A percentile compares a stretch with the other conserved stretches of the same genome.
Evolutionary conservation across 78 protist genomes (phyloP).

Genomic region (Creolimax fragrantissima): DNA sequence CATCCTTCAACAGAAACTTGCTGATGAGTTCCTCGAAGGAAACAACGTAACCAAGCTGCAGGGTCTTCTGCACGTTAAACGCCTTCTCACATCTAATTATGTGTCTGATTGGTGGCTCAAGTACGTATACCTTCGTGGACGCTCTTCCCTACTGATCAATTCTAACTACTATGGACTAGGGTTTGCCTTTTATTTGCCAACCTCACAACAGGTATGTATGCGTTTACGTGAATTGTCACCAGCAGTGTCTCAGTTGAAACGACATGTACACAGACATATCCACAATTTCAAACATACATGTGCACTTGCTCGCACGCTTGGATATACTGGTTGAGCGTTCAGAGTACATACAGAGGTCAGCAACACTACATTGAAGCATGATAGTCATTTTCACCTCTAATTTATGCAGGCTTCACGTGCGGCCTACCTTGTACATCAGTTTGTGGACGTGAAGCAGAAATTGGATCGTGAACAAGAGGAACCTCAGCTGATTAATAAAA

Average conservation of each 20-base stretch:
- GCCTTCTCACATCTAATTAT: neutral
- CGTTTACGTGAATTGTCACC: no score
- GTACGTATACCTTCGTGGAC: constrained; percentile 50
- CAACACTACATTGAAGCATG: no score
- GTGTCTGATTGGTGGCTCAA: constrained; percentile 58
- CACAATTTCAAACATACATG: no score
- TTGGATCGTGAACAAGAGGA: constrained; percentile 7
- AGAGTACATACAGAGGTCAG: no score
- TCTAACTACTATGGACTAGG: constrained; percentile 50
- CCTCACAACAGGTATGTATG: neutral
- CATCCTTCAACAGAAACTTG: no score
- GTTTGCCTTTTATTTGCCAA: neutral
- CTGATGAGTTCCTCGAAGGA: neutral
- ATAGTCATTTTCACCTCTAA: neutral
- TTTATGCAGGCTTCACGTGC: constrained; percentile 29
- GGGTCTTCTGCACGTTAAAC: neutral
- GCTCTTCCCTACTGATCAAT: constrained; percentile 42
- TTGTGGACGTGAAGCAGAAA: neutral
- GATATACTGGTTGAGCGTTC: no score
- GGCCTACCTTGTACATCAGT: neutral
- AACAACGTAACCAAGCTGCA: neutral
- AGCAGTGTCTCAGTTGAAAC: no score
- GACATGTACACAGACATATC: no score
- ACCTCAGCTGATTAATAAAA: constrained; percentile 20
- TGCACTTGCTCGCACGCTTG: no score